Conservation (phyloP, 148 eudicot species). For the Heliosperma pusillum region DNA sequence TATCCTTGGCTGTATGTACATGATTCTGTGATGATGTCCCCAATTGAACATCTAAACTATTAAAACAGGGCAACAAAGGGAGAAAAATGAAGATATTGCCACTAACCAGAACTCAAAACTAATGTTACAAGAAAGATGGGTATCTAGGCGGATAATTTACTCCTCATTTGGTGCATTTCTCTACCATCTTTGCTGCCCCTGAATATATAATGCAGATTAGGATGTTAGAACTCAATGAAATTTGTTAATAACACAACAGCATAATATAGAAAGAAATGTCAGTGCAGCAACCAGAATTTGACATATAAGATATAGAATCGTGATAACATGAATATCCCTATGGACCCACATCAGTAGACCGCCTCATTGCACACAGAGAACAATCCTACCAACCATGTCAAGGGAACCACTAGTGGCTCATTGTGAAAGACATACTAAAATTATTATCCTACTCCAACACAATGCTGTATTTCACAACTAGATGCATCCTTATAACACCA, state of each 20-base stretch:
- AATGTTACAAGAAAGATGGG: conserved; percentile 40
- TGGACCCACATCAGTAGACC: neutral
- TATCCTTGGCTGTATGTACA: conserved; percentile 28
- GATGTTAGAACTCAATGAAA: neutral
- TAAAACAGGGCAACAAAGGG: neutral
- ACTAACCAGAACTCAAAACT: conserved; percentile 29
- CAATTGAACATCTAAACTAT: conserved; percentile 25
- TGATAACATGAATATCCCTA: neutral
- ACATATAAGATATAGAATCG: neutral
- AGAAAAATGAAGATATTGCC: conserved; percentile 15
- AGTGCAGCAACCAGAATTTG: neutral
- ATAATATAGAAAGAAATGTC: conserved; percentile 4
- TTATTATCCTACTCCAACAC: neutral
- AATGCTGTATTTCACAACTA: neutral
- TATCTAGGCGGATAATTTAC: conserved; percentile 23
- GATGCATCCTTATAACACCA: neutral
- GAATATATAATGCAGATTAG: conserved; percentile 25
- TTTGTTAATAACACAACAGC: neutral
- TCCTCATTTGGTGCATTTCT: conserved; percentile 46
- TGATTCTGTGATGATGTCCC: conserved; percentile 31
- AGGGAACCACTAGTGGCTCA: neutral
- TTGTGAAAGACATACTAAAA: neutral
- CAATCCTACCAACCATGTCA: conserved; percentile 1
- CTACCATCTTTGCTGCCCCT: conserved; percentile 51
- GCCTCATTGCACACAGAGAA: neutral